Evolutionary conservation across 305 asterid genomes (phyloP), one percentile per base, ranked within the genome.

Genomic region (Withania somnifera): DNA sequence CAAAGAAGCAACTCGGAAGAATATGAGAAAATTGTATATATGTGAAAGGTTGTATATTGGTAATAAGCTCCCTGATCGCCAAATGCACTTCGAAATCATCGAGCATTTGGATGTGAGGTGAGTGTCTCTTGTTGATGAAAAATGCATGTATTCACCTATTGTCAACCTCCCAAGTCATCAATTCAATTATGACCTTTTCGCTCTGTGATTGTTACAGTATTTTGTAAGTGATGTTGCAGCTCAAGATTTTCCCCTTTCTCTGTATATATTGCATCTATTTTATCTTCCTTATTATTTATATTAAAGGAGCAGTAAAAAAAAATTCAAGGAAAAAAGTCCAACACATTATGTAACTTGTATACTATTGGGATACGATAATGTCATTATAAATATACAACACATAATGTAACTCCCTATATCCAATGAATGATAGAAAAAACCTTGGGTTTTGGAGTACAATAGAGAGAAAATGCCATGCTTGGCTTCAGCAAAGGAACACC

Each of bases 1-100:
- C 26, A 90, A 87, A 84, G 64, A 40, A 52, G 92, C 86, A 60
- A 92, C 98, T 79, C 89, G 61, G 24, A 86, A 47, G 86, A 88
- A 87, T 78, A 85, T 89, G 86, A 95, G 98, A 78, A 94, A 89
- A 75, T 69, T 96, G 50, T 84, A 81, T 17, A 84, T 94, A 77
- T 90, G 94, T 20, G 99, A 96, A 90, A 90, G 97, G 73, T 34
- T 92, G 38, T 96, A 96, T 85, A 94, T 94, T 83, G 94, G 93
- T 45, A 86, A 85, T 87, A 87, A 77, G 84, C 88, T 82, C 68
- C 89, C 97, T 82, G 91, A 89, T 88, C 83, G 92, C 83, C 97
- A 91, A 89, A 94, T 92, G 94, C 99, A 95, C 88, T 94, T 94
- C 82, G 97, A 95, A 81, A 88, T 95, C 81, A 91, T 95, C 69